Evolutionary conservation across 352 stramenopile species (phyloP), one percentile per base, ranked within the genome.

Genomic region (Globisporangium spinosum): DNA sequence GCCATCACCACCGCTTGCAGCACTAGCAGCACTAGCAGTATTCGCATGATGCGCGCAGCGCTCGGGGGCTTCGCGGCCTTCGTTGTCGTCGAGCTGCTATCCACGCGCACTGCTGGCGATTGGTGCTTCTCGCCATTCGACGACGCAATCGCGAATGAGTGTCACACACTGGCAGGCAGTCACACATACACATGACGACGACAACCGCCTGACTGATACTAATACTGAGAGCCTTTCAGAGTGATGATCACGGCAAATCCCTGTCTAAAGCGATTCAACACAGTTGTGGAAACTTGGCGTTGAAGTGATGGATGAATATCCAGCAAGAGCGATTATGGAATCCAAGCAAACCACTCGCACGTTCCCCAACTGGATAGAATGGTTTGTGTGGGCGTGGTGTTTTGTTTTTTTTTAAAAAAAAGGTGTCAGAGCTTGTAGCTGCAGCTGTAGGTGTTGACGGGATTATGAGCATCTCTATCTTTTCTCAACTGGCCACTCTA

Each of bases 131-230:
- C 54, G 6, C 54, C 47, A 27, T 23, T 27, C n/a, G 54, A 38
- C 54, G 54, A 59, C 54, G 15, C 54, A 59, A 40, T 59, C 54
- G 54, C 25, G 32, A 59, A 23, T 23, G 27, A 59, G 54, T 59
- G 54, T 59, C 54, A 59, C 54, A 59, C 38, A 45, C 38, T 3
- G 38, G 38, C 38, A 6, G 38, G 38, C 3, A 45, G 38, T 17
- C 38, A 45, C 54, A 59, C 54, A 25, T 25, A 3, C 27, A 58
- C 17, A 55, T 9, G 17, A 27, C 17, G 27, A 32, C 27, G 27
- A 32, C n/a, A n/a, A 32, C 32, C 47, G 47, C 47, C 47, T 55
- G 47, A 29, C 47, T 55, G 47, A 55, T 45, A 45, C 47, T 55
- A 9, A 29, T 54, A 45, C 47, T 55, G n/a, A 29, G 25, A 54